Evolutionary conservation across 306 rosid genomes (phyloP), one percentile per base, ranked within the genome.

Genomic region (Pterocarpus macrocarpus): DNA sequence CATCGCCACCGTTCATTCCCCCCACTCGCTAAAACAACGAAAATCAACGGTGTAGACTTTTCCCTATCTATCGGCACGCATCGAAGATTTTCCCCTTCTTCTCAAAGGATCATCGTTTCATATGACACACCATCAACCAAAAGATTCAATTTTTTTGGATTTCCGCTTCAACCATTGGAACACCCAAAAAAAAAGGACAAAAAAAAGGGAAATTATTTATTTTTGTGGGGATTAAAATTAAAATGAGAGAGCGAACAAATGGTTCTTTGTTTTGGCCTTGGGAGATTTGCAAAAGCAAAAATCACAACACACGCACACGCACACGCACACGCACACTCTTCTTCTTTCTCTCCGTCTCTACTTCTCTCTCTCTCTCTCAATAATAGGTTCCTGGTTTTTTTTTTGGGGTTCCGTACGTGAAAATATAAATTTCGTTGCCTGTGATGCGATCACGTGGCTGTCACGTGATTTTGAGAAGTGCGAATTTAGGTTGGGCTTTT

Each of bases 1-100:
- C 99, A 87, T 92, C 97, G 84, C 92, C 93, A 80, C 94, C 98
- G 88, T 90, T 92, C 99, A 96, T 96, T 84, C 85, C 82, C 68
- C 71, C 61, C 32, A 3, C 58, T n/a, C 15, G 13, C 36, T 16
- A 74, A 62, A 79, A 13, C 4, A 75, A 64, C 72, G 61, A 87
- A 50, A 78, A 90, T 87, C 92, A 75, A 91, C 90, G 84, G 61
- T n/a, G 53, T 4, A 50, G 57, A 50, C 4, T 47, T 3, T 47
- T 47, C 80, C 57, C 71, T 85, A 90, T 86, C 89, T 82, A 82
- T 86, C 87, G 87, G 76, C 65, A 80, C 82, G 85, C 84, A 93
- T 88, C 90, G 89, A 88, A 89, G 93, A 91, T 88, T 89, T 87
- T 90, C 68, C 12, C n/a, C 12, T 12, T 11, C 12, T 14, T 47